phyloP scores from a whole-genome alignment of 202 grass and related monocot species.

The Digitaria exilis region DNA sequence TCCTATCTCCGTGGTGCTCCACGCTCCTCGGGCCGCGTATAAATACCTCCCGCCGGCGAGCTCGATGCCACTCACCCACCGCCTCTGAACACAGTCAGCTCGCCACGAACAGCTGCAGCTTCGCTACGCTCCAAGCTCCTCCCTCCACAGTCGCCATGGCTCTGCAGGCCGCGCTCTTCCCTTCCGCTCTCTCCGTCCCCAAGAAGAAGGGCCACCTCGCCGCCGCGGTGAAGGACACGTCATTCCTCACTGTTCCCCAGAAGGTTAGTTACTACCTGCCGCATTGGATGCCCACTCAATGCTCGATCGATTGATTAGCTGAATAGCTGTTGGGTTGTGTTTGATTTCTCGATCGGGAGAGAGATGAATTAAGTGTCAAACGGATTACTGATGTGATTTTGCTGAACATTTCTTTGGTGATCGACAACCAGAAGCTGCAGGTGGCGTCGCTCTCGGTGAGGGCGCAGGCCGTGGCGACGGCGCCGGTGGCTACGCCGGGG shows the following conservation, averaged over 20 bases:
- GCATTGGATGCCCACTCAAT: neutral
- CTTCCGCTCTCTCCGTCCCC: constrained; percentile 61
- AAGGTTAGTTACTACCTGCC: neutral
- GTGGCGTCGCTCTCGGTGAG: constrained; percentile 39
- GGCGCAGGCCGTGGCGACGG: constrained; percentile 55
- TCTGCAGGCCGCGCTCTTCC: constrained; percentile 67
- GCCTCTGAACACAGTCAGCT: neutral
- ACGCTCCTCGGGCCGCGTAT: constrained; percentile 49
- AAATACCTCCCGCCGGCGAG: constrained; percentile 42
- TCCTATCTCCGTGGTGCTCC: constrained; percentile 54
- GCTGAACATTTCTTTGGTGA: no score
- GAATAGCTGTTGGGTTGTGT: neutral
- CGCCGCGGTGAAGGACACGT: constrained; percentile 46
- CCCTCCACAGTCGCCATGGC: constrained; percentile 42
- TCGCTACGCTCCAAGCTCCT: neutral
- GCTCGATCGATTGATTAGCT: neutral
- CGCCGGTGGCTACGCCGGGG: constrained; percentile 58
- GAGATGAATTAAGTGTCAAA: no score
- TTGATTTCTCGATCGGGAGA: no score
- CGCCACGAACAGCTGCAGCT: neutral
- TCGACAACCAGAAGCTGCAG: constrained; percentile 33
- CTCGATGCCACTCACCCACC: constrained; percentile 28
- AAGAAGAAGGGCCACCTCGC: constrained; percentile 62
- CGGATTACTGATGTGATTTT: neutral
- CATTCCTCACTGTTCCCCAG: constrained; percentile 48